Conservation (phyloP, 176 grass and related monocot species). For the Oryza meridionalis region DNA sequence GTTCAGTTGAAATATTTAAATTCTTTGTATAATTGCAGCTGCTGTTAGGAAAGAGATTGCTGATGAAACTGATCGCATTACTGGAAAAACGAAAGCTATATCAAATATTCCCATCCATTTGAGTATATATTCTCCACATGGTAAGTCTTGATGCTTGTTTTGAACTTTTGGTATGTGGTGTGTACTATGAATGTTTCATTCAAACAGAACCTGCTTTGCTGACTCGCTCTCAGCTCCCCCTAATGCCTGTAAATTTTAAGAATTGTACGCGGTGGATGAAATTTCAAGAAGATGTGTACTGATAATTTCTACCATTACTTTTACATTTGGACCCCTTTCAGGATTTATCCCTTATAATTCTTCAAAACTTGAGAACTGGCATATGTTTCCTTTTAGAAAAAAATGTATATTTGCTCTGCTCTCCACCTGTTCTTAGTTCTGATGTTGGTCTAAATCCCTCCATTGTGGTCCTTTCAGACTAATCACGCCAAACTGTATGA, state of each 20-base stretch:
- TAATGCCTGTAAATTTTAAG: slow-evolving; percentile 1
- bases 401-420: not conserved
- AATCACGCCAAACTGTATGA: not conserved
- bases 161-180: not conserved
- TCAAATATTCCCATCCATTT: slow-evolving; percentile 98
- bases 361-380: not conserved
- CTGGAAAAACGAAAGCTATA: slow-evolving; percentile 98
- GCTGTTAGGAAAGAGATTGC: slow-evolving; percentile 97
- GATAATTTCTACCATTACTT: not conserved
- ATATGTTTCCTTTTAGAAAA: not conserved
- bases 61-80: slow-evolving; percentile 94
- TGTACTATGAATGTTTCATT: not conserved
- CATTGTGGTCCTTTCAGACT: not conserved
- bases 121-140: slow-evolving; percentile 99
- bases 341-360: not conserved
- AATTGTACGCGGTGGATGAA: not conserved
- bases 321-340: not conserved
- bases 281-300: not conserved
- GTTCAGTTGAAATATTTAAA: slow-evolving; percentile 27
- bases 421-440: not conserved
- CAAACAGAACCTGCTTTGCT: not conserved
- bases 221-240: not conserved
- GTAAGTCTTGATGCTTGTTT: slow-evolving; percentile 47
- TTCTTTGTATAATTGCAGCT: slow-evolving; percentile 61
- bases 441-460: not conserved